Percentiles rank a stretch among this genome's conserved stretches.
Evolutionary conservation across 2,329 filamentous ascomycete genomes (phyloP).

Genomic region (Reticulascus tulasneorum): DNA sequence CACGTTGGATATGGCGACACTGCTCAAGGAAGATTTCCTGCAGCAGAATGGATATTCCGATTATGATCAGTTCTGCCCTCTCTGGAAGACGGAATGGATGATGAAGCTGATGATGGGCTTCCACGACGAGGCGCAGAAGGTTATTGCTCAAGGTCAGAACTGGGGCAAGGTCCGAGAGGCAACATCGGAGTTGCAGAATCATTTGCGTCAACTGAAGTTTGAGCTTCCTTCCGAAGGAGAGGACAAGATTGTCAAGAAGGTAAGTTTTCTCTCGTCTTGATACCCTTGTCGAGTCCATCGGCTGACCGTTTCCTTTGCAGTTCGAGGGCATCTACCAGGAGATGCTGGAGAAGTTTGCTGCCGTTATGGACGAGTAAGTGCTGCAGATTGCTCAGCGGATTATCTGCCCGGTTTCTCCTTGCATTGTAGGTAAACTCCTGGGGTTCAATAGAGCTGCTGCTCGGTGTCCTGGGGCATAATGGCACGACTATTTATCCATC

Average conservation of each 20-base stretch:
- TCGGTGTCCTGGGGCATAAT: too few species aligned
- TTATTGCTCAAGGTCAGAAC: slow-evolving; percentile 80
- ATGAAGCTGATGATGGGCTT: slow-evolving; percentile 99
- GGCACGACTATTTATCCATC: too few species aligned
- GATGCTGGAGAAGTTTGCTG: slow-evolving; percentile 97
- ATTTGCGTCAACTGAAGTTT: slow-evolving; percentile 93
- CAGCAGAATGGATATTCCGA: slow-evolving; percentile 99
- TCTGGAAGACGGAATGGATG: slow-evolving; percentile 99
- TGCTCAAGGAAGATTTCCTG: slow-evolving; percentile 97
- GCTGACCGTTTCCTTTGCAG: slow-evolving; percentile 46
- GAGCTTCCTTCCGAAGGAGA: slow-evolving; percentile 85
- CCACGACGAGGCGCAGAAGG: slow-evolving; percentile 97
- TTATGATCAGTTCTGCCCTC: slow-evolving; percentile 97
- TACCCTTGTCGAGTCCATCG: slow-evolving; percentile 1
- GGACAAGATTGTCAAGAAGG: slow-evolving; percentile 79
- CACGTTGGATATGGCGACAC: slow-evolving; percentile 82
- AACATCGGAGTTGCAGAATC: slow-evolving; percentile 78
- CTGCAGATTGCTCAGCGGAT: slow-evolving; percentile 1
- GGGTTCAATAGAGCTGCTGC: slow-evolving; percentile 11
- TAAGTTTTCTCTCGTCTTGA: slow-evolving; percentile 33
- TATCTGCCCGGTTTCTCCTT: slow-evolving; percentile 8
- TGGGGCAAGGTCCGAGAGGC: slow-evolving; percentile 93
- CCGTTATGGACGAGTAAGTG: slow-evolving; percentile 85
- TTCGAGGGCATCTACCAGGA: slow-evolving; percentile 88
- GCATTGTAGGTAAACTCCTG: slow-evolving; percentile 5